Base-by-base conservation (phyloP, 163 green algal genomes). In the Chloromonas sp. region DNA sequence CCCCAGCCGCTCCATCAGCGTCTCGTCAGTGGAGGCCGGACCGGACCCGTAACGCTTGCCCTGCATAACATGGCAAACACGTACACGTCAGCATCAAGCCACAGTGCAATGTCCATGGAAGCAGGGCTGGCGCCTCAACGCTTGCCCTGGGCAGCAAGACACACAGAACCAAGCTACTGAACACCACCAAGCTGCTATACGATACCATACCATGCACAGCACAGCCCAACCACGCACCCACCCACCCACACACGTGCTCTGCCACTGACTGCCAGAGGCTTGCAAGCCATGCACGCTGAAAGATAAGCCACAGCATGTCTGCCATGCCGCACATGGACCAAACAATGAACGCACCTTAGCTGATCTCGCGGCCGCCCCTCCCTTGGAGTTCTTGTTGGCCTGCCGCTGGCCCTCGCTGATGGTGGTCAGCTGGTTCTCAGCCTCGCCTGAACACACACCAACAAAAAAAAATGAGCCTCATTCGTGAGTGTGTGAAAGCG, bases 1-100 rank as follows among this genome's bases (percentile, higher is more conserved):
- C 0, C 94, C 96, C 81, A 99, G 91, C 82, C 88, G 86, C 36
- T 81, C 83, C 88, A 97, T 93, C 57, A 98, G 89, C 88, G 93
- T 87, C 86, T 94, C 94, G 78, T 97, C 93, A 15, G 90, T 88
- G 3, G 85, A 94, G 14, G 62, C 86, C 57, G 88, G 91, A 15
- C 83, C 88, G 13, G 77, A 86, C 1, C 86, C 78, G 76, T 92
- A 92, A 71, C 95, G 94, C 91, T 98, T 98, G 83, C 92, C 93
- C 89, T 98, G 80, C 36, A 58, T 60, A 60, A n/a, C 14, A 14
- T 60, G 13, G 80, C 36, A 74, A 74, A 15, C 66, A 74, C 5
- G 66, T 74, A 74, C 66, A 5, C 5, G 11, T 74, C 11, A 11
- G 66, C 66, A 74, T 74, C 66, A 74, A 74, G 66, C 5, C 66